A percentile compares a stretch with the other conserved stretches of the same genome.
Conservation (phyloP, 768 basidiomycete genomes). For the Holtermannia corniformis region DNA sequence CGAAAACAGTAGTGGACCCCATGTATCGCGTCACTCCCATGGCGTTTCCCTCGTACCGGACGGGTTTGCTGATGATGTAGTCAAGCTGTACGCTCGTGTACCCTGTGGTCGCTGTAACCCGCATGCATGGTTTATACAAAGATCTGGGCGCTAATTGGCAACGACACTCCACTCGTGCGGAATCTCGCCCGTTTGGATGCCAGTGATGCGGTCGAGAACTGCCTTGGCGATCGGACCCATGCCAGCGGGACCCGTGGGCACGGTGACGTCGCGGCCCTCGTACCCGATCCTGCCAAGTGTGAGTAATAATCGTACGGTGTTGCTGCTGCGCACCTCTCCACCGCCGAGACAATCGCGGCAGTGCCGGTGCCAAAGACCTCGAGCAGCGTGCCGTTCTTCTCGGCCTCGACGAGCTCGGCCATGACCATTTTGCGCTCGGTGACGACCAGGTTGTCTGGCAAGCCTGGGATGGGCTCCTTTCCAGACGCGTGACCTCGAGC, state of each 20-base stretch:
- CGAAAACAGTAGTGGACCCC: no score
- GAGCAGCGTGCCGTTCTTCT: slow-evolving; percentile 55
- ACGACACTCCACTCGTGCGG: slow-evolving; percentile 61
- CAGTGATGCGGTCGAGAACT: slow-evolving; percentile 63
- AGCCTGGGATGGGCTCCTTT: slow-evolving; percentile 42
- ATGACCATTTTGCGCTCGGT: slow-evolving; percentile 57
- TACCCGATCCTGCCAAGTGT: slow-evolving; percentile 48
- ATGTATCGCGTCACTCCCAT: no score
- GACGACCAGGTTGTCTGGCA: slow-evolving; percentile 47
- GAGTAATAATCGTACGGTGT: background rate
- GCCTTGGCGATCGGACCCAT: slow-evolving; percentile 70
- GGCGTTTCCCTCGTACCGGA: no score
- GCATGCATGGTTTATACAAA: no score
- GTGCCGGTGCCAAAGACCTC: slow-evolving; percentile 79
- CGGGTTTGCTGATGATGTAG: no score
- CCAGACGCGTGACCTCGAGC: slow-evolving; percentile 54
- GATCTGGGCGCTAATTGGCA: no score
- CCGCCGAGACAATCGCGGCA: slow-evolving; percentile 46
- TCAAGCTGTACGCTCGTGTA: no score
- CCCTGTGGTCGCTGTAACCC: no score
- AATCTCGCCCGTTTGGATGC: slow-evolving; percentile 62
- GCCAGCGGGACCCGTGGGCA: slow-evolving; percentile 61
- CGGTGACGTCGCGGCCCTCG: slow-evolving; percentile 49
- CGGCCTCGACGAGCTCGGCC: slow-evolving; percentile 47
- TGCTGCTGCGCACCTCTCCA: slow-evolving; percentile 36